These are phyloP conservation scores for Suillus variegatus DNA, from an alignment of 768 basidiomycete species.

Conservation along the genomic window DNA sequence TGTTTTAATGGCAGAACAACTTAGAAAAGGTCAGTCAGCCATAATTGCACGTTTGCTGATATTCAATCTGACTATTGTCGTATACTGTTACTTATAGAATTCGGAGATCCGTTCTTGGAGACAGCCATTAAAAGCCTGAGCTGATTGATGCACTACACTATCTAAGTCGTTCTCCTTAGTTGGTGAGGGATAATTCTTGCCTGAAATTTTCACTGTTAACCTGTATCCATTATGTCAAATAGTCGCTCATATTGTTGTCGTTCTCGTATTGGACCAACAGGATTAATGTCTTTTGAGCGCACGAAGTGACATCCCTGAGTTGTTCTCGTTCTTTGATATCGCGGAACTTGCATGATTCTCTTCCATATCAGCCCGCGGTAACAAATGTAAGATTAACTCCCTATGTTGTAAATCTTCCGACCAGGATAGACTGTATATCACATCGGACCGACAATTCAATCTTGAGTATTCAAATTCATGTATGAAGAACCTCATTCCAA, in stretches of 20 bases:
- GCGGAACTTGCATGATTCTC: neutral
- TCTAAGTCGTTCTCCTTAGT: neutral
- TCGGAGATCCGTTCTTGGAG: slow-evolving; percentile 51
- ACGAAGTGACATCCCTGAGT: neutral
- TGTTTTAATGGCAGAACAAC: slow-evolving; percentile 46
- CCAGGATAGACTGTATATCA: slow-evolving; percentile 38
- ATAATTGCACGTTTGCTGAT: neutral
- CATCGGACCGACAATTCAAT: neutral
- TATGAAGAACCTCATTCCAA: neutral
- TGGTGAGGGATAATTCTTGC: slow-evolving; percentile 13
- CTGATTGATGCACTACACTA: slow-evolving; percentile 9
- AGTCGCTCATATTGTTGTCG: no score
- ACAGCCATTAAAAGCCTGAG: slow-evolving; percentile 28
- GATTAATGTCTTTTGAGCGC: no score
- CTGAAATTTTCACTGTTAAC: neutral
- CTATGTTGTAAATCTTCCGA: slow-evolving; percentile 14
- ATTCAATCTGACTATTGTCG: neutral
- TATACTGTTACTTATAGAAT: neutral
- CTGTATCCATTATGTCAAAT: neutral
- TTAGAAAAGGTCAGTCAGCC: slow-evolving; percentile 50
- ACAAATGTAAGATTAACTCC: neutral
- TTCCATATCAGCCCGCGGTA: neutral
- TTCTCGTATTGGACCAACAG: neutral
- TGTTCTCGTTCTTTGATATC: neutral
- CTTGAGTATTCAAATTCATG: neutral